Conservation (phyloP, 306 rosid genomes). For the Prunus salicina region DNA sequence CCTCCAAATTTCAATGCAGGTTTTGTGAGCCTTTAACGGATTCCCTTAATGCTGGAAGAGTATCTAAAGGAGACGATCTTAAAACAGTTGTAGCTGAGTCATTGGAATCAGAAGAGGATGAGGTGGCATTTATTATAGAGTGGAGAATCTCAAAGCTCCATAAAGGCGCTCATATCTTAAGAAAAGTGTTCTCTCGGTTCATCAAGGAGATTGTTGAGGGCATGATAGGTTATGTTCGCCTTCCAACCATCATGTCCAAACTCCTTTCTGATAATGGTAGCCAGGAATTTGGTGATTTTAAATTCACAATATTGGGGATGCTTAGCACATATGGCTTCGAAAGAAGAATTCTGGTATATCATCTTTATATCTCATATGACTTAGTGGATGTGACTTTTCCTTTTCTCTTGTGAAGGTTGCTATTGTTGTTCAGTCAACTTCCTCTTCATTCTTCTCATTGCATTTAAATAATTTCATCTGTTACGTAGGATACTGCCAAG, state of each 20-base stretch:
- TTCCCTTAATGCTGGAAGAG: conserved; percentile 41
- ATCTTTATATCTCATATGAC: not conserved
- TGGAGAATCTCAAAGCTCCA: conserved; percentile 74
- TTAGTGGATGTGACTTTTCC: no score
- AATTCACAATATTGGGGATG: conserved; percentile 91
- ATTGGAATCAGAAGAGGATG: conserved; percentile 39
- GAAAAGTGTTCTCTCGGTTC: conserved; percentile 75
- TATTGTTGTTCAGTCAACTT: not conserved
- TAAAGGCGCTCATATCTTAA: conserved; percentile 54
- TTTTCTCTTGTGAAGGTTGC: no score
- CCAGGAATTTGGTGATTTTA: conserved; percentile 96
- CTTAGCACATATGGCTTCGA: conserved; percentile 93
- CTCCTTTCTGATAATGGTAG: conserved; percentile 90
- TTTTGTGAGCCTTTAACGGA: conserved; percentile 87
- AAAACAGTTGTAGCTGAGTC: conserved; percentile 40
- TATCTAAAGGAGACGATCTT: conserved; percentile 40
- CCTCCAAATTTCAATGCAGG: conserved; percentile 41
- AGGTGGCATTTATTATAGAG: conserved; percentile 44
- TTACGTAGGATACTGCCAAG: conserved; percentile 80
- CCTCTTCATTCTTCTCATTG: not conserved
- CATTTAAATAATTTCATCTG: not conserved
- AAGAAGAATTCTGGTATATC: conserved; percentile 89
- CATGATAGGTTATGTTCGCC: conserved; percentile 92
- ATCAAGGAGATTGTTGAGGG: conserved; percentile 96
- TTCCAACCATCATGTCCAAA: conserved; percentile 91